A percentile compares a stretch with the other conserved stretches of the same genome.
These are phyloP conservation scores for Termitomyces sp. DNA, from an alignment of 768 basidiomycete genomes.

Conservation along the genomic window DNA sequence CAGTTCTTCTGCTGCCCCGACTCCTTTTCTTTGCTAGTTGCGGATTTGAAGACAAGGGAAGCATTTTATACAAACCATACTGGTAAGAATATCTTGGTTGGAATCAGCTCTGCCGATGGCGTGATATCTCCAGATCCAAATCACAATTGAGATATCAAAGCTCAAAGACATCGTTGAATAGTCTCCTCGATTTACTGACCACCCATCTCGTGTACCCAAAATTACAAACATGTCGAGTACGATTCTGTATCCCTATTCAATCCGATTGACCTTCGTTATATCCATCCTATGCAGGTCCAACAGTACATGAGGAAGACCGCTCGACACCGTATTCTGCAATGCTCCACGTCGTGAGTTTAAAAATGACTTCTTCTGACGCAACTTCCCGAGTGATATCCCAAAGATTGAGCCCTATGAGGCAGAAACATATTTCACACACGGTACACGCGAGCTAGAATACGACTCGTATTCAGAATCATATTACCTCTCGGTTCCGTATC, in stretches of 20 bases:
- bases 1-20: not conserved
- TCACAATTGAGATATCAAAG: not conserved
- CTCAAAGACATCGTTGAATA: not conserved
- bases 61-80: not conserved
- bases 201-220: not conserved
- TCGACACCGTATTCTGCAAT: not conserved
- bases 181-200: not conserved
- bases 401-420: constrained; percentile 7
- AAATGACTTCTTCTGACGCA: not conserved
- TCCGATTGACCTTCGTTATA: not conserved
- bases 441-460: constrained; percentile 4
- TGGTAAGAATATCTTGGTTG: not conserved
- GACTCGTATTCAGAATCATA: constrained; percentile 5
- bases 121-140: not conserved
- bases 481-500: constrained; percentile 5
- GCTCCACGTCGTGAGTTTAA: constrained; percentile 4
- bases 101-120: not conserved
- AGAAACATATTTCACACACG: constrained; percentile 7
- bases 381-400: not conserved
- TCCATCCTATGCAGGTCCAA: not conserved
- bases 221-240: not conserved
- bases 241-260: not conserved
- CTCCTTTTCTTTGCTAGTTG: too few species aligned
- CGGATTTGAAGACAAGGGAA: not conserved
- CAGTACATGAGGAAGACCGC: not conserved